phyloP scores from a whole-genome alignment of 331 rosid species.

The Stylosanthes scabra region DNA sequence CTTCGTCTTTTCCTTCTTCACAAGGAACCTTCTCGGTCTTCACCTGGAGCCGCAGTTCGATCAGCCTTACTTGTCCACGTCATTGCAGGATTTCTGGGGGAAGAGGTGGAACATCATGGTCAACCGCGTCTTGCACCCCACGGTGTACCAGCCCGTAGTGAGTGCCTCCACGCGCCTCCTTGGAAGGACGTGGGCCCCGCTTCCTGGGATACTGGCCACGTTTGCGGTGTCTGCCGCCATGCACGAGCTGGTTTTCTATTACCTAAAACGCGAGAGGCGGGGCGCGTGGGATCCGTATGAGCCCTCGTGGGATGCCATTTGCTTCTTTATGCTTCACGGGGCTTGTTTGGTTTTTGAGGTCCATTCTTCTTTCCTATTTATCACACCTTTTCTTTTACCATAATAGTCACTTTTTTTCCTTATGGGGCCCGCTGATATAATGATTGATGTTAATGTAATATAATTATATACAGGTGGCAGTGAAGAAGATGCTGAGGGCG shows the following conservation, averaged over 20 bases:
- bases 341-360: constrained; percentile 34
- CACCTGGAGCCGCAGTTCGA: constrained; percentile 74
- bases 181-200: constrained; percentile 42
- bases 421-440: no score
- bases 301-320: constrained; percentile 41
- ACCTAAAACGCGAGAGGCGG: constrained; percentile 41
- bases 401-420: no score
- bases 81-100: constrained; percentile 84
- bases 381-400: no score
- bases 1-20: constrained; percentile 28
- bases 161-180: background rate
- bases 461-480: background rate
- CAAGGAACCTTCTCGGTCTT: constrained; percentile 34
- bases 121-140: constrained; percentile 56
- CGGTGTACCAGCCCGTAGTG: constrained; percentile 49
- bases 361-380: background rate
- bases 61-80: constrained; percentile 63
- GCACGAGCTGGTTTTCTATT: constrained; percentile 47
- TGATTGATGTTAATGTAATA: no score
- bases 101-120: constrained; percentile 74
- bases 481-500: constrained; percentile 23
- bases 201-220: constrained; percentile 23
- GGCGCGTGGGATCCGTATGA: constrained; percentile 48
- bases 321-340: constrained; percentile 46
- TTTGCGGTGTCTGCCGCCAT: constrained; percentile 37